Base-by-base conservation (phyloP, 345 rosid genomes). In the Leavenworthia alabamica region DNA sequence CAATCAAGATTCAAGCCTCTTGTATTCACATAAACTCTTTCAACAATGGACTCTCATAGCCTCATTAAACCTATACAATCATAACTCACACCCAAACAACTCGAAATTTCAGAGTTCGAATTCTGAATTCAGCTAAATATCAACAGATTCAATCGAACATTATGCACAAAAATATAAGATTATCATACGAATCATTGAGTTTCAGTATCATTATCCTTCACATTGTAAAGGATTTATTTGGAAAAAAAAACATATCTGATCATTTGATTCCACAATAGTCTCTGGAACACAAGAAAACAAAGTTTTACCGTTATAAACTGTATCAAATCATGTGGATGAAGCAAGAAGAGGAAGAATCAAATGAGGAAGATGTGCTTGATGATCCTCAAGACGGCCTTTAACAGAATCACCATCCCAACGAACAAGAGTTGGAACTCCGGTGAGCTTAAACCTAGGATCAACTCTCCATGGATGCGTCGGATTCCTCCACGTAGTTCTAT, bases 401-500 rank as follows among this genome's bases (percentile, higher is more conserved):
- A 84, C 45, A 7, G 71, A 31, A 13, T 80, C 78, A 41, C 81
- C 78, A 37, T 92, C 85, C 85, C 86, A 91, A 36, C 75, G 76
- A 50, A 86, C 27, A 52, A 88, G 80, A 1, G 98, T 92, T 0
- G 96, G 98, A 6, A 88, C 95, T 62, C 95, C 96, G 0, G 75
- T 82, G 13, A 92, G 82, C 72, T 84, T 88, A 76, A 92, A 88
- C 6, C 57, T 83, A 6, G 92, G 69, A 75, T 88, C 83, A 0
- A 76, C 69, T 47, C 98, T 82, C 86, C 79, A 84, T 0, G 90
- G 93, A 60, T 92, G 88, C 45, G 44, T 61, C 13, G 92, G 90
- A 68, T 63, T 85, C 75, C 89, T 82, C 89, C 96, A 88, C 0
- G 98, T 92, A 4, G 89, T 81, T 33, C 93, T 77, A 60, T 88